Percentiles rank a stretch among this genome's conserved stretches.
These are phyloP conservation scores for Thalia dealbata DNA, from an alignment of 176 grass and related monocot genomes.

Conservation along the genomic window DNA sequence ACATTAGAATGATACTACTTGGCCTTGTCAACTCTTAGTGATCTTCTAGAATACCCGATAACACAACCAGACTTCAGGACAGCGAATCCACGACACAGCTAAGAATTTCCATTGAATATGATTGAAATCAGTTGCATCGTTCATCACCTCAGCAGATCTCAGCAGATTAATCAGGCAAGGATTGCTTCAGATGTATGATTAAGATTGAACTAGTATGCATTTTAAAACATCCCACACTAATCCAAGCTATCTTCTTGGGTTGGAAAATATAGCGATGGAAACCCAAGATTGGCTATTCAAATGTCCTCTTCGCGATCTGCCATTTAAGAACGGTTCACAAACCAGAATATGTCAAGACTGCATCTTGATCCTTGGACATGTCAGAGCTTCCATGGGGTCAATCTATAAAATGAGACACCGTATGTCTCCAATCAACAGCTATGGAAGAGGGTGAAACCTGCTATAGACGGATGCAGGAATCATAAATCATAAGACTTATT, in stretches of 20 bases:
- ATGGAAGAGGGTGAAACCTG: too few relatives aligned
- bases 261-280: constrained; percentile 48
- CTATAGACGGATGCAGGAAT: not conserved
- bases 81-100: constrained; percentile 47
- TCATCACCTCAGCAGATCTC: not conserved
- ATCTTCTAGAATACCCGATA: constrained; percentile 66
- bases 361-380: too few relatives aligned
- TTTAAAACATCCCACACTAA: constrained; percentile 49
- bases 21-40: constrained; percentile 25
- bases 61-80: constrained; percentile 27
- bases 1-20: constrained; percentile 19
- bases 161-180: not conserved
- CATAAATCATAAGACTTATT: not conserved
- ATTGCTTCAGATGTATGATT: constrained; percentile 54
- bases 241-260: constrained; percentile 49
- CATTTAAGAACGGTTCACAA: constrained; percentile 14
- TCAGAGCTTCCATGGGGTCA: too few relatives aligned
- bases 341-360: too few relatives aligned
- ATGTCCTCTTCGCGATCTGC: constrained; percentile 63
- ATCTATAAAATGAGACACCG: too few relatives aligned
- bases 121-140: not conserved
- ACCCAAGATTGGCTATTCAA: constrained; percentile 60
- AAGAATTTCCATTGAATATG: constrained; percentile 59
- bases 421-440: too few relatives aligned
- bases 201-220: constrained; percentile 76